These are phyloP conservation scores for Phytopythium chamaehyphon DNA, from an alignment of 352 stramenopile species.

Conservation along the genomic window DNA sequence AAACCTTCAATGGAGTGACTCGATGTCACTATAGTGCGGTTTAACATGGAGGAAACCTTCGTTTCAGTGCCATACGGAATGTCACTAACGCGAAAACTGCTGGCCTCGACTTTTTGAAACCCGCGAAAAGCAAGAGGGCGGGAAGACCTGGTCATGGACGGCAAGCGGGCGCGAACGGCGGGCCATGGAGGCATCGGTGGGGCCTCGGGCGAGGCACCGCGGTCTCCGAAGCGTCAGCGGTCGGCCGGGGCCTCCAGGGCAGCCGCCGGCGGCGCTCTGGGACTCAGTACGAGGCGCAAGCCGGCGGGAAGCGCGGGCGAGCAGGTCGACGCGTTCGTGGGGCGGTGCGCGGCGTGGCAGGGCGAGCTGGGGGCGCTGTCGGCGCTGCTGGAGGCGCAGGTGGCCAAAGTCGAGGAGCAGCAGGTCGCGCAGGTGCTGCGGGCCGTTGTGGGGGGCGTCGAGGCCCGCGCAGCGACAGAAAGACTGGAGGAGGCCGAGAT, in stretches of 20 bases:
- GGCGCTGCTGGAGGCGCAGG: conserved; percentile 13
- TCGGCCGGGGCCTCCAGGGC: background rate
- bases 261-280: background rate
- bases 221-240: background rate
- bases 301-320: background rate
- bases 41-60: too few species aligned
- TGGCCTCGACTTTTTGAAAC: too few species aligned
- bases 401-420: conserved; percentile 14
- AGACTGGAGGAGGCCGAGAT: conserved; percentile 1
- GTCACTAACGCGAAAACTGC: too few species aligned
- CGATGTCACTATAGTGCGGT: too few species aligned
- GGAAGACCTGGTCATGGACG: too few species aligned
- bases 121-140: too few species aligned
- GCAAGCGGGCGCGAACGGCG: too few species aligned
- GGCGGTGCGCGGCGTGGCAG: conserved; percentile 27
- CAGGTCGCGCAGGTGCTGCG: conserved; percentile 30
- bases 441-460: conserved; percentile 33
- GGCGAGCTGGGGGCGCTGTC: conserved; percentile 14
- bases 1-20: background rate
- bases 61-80: too few species aligned
- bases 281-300: too few species aligned
- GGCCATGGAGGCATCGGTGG: too few species aligned
- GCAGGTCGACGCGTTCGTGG: conserved; percentile 31
- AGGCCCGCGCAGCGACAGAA: conserved; percentile 14
- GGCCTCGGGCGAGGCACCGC: background rate